Evolutionary conservation across 1,284 basidiomycete species (phyloP).

Genomic region (Fomitopsis betulina): DNA sequence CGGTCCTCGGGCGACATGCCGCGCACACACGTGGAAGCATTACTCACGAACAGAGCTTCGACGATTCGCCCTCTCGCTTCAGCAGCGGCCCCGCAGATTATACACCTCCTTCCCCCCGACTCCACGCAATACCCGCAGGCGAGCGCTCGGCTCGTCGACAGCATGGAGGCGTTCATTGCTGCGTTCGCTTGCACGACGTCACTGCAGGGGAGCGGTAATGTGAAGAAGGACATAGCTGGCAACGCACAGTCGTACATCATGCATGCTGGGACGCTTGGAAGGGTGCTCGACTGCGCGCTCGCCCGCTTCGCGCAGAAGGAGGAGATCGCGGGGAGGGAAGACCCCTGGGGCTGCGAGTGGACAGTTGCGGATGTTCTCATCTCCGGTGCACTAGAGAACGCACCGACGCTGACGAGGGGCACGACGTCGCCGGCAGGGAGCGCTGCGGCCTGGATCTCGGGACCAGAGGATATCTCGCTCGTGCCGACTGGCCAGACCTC

Average conservation of each 20-base stretch:
- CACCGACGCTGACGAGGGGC: slow-evolving; percentile 5
- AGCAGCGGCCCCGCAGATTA: slow-evolving; percentile 23
- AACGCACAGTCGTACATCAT: slow-evolving; percentile 30
- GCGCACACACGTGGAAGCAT: slow-evolving; percentile 14
- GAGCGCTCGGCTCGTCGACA: slow-evolving; percentile 28
- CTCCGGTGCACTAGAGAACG: slow-evolving; percentile 30
- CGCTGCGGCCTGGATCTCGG: slow-evolving; percentile 10
- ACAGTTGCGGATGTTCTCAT: slow-evolving; percentile 33
- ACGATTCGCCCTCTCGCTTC: slow-evolving; percentile 9
- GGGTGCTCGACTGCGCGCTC: slow-evolving; percentile 17
- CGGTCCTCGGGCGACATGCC: slow-evolving; percentile 18
- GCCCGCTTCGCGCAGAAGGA: slow-evolving; percentile 9
- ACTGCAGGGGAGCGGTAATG: slow-evolving; percentile 1
- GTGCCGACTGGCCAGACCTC: neutral
- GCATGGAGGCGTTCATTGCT: slow-evolving; percentile 33
- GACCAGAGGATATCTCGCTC: slow-evolving; percentile 5
- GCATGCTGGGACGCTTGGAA: slow-evolving; percentile 26
- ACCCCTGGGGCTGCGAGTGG: slow-evolving; percentile 24
- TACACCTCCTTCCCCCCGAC: slow-evolving; percentile 28
- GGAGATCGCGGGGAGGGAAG: neutral
- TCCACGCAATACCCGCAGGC: slow-evolving; percentile 14
- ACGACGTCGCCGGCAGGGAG: slow-evolving; percentile 1
- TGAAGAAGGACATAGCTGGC: neutral
- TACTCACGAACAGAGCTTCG: slow-evolving; percentile 16
- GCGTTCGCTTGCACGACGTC: slow-evolving; percentile 25